Evolutionary conservation across 352 stramenopile species (phyloP).

Genomic region (Pythium plurisporium): DNA sequence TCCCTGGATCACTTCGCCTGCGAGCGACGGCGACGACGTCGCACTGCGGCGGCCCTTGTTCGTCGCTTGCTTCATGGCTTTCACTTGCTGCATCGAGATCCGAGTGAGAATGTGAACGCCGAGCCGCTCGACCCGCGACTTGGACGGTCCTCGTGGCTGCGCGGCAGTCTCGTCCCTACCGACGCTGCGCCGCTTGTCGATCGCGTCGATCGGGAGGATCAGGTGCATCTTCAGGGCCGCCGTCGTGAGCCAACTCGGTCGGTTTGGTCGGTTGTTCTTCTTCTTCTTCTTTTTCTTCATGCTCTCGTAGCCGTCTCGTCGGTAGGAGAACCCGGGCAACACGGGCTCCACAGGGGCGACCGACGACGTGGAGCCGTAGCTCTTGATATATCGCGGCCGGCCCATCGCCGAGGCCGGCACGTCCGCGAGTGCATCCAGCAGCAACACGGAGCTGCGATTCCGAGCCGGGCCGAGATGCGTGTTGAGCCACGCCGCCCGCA

Average conservation of each 20-base stretch:
- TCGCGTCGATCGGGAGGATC: not conserved
- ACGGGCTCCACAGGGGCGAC: too few species aligned
- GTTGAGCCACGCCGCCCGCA: constrained; percentile 1
- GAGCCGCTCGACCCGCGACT: constrained; percentile 6
- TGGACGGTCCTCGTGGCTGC: too few species aligned
- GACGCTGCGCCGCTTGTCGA: not conserved
- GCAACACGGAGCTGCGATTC: constrained; percentile 6
- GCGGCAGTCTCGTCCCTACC: too few species aligned
- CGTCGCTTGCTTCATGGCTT: not conserved
- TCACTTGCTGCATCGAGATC: constrained; percentile 16
- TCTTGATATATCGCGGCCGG: not conserved
- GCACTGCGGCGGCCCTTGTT: not conserved
- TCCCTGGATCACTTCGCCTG: not conserved
- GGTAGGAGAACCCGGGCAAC: too few species aligned
- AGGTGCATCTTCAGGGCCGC: not conserved
- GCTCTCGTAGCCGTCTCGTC: too few species aligned
- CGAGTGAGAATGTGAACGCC: constrained; percentile 10
- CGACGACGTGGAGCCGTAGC: not conserved
- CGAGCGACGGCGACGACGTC: not conserved
- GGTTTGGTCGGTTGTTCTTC: not conserved
- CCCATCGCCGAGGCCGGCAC: constrained; percentile 1
- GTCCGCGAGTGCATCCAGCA: constrained; percentile 4
- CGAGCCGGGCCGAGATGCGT: not conserved
- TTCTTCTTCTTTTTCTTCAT: too few species aligned
- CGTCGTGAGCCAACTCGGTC: not conserved